These are phyloP conservation scores for Botryotinia narcissicola DNA, from an alignment of 2,329 filamentous ascomycete genomes.

Conservation along the genomic window DNA sequence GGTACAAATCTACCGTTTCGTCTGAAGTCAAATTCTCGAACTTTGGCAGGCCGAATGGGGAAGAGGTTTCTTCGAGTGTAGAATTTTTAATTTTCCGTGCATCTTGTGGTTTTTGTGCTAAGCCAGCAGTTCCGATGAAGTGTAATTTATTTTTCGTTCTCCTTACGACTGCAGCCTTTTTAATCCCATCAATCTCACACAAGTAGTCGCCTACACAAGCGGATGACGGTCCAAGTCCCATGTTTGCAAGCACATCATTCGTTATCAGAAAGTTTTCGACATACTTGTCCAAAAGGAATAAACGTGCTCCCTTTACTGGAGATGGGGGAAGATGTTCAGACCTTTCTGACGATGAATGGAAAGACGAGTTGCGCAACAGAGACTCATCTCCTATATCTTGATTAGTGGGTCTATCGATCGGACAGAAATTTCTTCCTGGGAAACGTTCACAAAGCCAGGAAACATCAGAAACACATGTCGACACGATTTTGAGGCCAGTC, in stretches of 20 bases:
- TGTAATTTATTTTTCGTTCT: background rate
- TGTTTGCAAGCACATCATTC: background rate
- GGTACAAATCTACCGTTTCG: background rate
- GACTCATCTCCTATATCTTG: background rate
- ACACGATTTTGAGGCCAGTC: background rate
- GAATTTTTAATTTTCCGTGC: background rate
- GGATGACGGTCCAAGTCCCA: background rate
- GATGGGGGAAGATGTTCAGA: background rate
- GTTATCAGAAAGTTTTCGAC: too few species aligned
- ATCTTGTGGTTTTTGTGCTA: background rate
- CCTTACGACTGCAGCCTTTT: background rate
- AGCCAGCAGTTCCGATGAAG: conserved; percentile 11
- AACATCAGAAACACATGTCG: conserved; percentile 4
- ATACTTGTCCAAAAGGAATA: background rate
- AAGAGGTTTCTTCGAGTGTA: background rate
- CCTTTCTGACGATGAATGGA: background rate
- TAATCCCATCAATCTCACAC: background rate
- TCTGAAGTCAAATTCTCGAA: background rate
- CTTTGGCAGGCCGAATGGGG: background rate
- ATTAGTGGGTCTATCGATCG: background rate
- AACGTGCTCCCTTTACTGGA: background rate
- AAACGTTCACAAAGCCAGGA: background rate
- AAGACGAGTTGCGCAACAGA: background rate
- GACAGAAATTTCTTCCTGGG: background rate
- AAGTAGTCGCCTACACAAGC: conserved; percentile 1